Evolutionary conservation across 2,329 filamentous ascomycete genomes (phyloP).

Genomic region (Claviceps pusilla): DNA sequence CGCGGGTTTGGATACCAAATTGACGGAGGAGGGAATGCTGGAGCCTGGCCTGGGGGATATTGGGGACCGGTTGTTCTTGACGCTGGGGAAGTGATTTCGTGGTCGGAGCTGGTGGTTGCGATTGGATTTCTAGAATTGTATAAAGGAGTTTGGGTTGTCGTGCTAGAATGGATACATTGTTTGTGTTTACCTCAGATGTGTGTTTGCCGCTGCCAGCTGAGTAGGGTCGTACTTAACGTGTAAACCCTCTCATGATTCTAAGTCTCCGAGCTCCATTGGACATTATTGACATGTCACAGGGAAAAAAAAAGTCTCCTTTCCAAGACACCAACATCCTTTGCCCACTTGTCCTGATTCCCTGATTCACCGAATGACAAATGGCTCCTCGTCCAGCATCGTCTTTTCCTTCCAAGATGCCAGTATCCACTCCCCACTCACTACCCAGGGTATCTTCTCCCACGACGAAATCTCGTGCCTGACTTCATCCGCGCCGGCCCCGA

Average conservation of each 20-base stretch:
- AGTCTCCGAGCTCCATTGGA: too few relatives aligned
- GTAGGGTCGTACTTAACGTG: too few relatives aligned
- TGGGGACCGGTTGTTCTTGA: constrained; percentile 78
- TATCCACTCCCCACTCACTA: constrained; percentile 61
- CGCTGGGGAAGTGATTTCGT: constrained; percentile 22
- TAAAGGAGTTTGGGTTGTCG: not conserved
- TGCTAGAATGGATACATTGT: not conserved
- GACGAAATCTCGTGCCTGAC: constrained; percentile 31
- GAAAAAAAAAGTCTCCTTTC: too few relatives aligned
- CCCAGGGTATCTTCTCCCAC: constrained; percentile 42
- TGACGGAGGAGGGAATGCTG: constrained; percentile 76
- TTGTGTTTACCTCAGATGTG: too few relatives aligned
- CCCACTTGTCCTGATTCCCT: too few relatives aligned
- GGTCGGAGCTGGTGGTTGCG: too few relatives aligned
- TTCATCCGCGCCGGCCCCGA: constrained; percentile 22
- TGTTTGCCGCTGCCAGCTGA: too few relatives aligned
- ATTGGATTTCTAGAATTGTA: too few relatives aligned
- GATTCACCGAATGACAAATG: constrained; percentile 22
- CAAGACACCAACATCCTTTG: too few relatives aligned
- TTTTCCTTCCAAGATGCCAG: constrained; percentile 64
- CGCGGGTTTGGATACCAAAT: constrained; percentile 58
- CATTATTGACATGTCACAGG: too few relatives aligned
- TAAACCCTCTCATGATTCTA: too few relatives aligned
- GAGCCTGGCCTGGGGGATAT: constrained; percentile 82
- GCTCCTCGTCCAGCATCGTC: constrained; percentile 68